These are phyloP conservation scores for Fusarium goolgardi DNA, from an alignment of 2,329 filamentous ascomycete genomes.

Conservation along the genomic window DNA sequence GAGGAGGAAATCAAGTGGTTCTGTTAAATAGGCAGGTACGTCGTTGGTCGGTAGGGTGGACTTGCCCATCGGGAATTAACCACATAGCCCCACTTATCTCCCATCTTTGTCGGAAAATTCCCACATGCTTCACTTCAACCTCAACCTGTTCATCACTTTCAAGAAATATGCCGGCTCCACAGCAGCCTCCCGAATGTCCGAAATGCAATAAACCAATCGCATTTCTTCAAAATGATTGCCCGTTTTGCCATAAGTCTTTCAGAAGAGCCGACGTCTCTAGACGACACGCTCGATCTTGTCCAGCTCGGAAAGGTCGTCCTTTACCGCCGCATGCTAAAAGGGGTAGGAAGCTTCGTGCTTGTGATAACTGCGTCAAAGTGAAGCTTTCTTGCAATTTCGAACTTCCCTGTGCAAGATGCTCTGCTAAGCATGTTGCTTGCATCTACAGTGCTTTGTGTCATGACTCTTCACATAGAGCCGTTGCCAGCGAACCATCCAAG, in stretches of 20 bases:
- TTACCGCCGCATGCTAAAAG: slow-evolving; percentile 22
- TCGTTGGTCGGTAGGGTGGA: background rate
- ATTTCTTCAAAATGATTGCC: background rate
- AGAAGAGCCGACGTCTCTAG: slow-evolving; percentile 27
- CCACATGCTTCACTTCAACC: slow-evolving; percentile 20
- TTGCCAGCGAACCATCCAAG: background rate
- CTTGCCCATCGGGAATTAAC: slow-evolving; percentile 21
- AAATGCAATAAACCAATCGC: background rate
- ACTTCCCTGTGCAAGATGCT: slow-evolving; percentile 17
- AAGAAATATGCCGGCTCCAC: background rate
- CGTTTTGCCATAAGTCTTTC: slow-evolving; percentile 32
- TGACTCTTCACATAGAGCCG: background rate
- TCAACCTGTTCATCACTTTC: background rate
- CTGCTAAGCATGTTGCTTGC: slow-evolving; percentile 1
- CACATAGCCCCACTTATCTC: slow-evolving; percentile 21
- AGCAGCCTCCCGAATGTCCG: background rate
- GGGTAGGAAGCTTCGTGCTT: slow-evolving; percentile 32
- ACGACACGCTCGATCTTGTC: slow-evolving; percentile 27
- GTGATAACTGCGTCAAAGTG: slow-evolving; percentile 1
- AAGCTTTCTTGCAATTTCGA: slow-evolving; percentile 23
- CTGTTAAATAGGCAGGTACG: background rate
- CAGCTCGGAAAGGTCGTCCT: slow-evolving; percentile 2
- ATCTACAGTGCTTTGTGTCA: slow-evolving; percentile 27
- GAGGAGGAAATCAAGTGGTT: background rate
- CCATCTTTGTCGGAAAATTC: slow-evolving; percentile 21